Percentiles rank a stretch among this genome's conserved stretches.
These are phyloP conservation scores for Jimgerdemannia flammicorona DNA, from an alignment of 192 early-diverging fungal species.

Conservation along the genomic window DNA sequence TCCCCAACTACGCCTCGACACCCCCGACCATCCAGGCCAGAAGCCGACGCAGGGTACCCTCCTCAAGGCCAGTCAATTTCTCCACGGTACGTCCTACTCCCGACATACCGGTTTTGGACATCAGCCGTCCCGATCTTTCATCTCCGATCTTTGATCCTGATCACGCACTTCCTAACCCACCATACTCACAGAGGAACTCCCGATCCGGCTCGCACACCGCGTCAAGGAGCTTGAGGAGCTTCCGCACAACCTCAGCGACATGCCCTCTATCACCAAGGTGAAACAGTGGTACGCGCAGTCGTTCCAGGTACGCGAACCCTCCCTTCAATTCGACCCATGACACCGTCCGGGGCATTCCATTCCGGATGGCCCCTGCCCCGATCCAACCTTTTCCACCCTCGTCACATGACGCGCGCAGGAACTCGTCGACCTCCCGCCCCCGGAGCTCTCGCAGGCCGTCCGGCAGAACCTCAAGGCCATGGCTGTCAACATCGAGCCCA, in stretches of 20 bases:
- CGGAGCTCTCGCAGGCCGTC: conserved; percentile 11
- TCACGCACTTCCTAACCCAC: not conserved
- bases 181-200: conserved; percentile 68
- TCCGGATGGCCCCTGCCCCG: not conserved
- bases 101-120: too few relatives aligned
- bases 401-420: conserved; percentile 16
- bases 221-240: conserved; percentile 93
- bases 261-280: conserved; percentile 88
- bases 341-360: not conserved
- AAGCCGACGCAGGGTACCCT: conserved; percentile 71
- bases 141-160: not conserved
- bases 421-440: conserved; percentile 25
- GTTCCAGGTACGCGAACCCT: conserved; percentile 53
- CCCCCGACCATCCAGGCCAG: conserved; percentile 38
- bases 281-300: conserved; percentile 95
- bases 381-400: too few relatives aligned
- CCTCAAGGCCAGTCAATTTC: conserved; percentile 72
- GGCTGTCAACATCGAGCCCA: not conserved
- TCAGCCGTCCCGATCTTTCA: not conserved
- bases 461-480: conserved; percentile 1
- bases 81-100: conserved; percentile 48
- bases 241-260: conserved; percentile 80
- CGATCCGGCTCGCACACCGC: conserved; percentile 88
- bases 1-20: not conserved
- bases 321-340: not conserved